Evolutionary conservation across 768 basidiomycete genomes (phyloP).

Genomic region (Pleurotus citrinopileatus): DNA sequence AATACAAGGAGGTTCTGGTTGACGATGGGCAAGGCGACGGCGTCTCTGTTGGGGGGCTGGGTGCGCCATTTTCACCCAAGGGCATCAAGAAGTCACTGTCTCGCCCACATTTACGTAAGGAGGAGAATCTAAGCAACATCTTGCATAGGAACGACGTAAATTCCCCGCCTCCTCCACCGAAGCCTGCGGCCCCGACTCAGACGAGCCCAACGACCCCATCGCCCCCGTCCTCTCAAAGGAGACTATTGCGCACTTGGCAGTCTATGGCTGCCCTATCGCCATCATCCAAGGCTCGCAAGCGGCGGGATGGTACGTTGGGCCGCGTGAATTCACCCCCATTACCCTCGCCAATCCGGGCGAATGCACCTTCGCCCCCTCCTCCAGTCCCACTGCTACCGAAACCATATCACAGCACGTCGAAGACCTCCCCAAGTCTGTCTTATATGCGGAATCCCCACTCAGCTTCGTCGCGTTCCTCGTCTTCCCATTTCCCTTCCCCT

Average conservation of each 20-base stretch:
- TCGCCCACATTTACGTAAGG: neutral
- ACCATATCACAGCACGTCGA: neutral
- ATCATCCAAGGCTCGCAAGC: neutral
- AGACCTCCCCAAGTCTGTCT: neutral
- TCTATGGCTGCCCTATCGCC: slow-evolving; percentile 6
- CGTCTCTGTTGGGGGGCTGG: neutral
- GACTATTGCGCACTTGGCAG: slow-evolving; percentile 4
- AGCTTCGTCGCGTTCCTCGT: neutral
- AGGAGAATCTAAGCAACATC: neutral
- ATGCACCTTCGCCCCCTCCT: neutral
- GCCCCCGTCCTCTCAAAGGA: neutral
- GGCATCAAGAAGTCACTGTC: slow-evolving; percentile 2
- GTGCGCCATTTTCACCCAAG: slow-evolving; percentile 7
- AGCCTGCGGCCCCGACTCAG: neutral
- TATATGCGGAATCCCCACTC: neutral
- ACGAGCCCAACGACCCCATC: neutral
- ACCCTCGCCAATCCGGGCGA: neutral
- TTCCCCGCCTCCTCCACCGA: neutral
- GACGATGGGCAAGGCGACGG: neutral
- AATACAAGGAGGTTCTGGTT: neutral
- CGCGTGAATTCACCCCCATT: neutral
- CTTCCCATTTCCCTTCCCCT: neutral
- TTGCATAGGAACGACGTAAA: neutral
- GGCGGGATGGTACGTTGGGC: neutral
- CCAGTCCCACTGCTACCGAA: neutral